Evolutionary conservation across 202 grass and related monocot species (phyloP).

Genomic region (Dendrocalamus latiflorus): DNA sequence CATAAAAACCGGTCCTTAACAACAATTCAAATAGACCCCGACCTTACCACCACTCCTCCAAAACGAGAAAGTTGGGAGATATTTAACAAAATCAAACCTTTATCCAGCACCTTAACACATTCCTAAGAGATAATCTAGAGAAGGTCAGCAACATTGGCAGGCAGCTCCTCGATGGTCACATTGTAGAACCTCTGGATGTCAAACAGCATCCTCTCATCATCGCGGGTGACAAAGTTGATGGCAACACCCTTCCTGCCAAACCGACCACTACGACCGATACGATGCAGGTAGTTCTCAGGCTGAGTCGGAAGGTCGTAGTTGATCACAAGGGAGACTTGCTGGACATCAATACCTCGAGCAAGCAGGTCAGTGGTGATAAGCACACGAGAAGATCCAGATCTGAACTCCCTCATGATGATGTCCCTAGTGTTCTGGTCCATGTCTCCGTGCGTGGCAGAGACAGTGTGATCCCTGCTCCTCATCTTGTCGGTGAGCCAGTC

Average conservation of each 20-base stretch:
- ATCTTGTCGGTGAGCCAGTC: conserved; percentile 73
- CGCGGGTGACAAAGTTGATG: conserved; percentile 63
- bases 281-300: conserved; percentile 68
- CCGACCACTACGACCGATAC: conserved; percentile 63
- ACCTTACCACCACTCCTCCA: conserved; percentile 37
- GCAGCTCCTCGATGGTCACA: conserved; percentile 56
- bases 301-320: conserved; percentile 82
- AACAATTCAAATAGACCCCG: conserved; percentile 33
- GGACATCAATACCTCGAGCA: conserved; percentile 64
- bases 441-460: conserved; percentile 53
- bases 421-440: conserved; percentile 76
- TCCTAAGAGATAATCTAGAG: conserved; percentile 48
- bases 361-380: conserved; percentile 63
- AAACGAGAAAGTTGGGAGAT: conserved; percentile 35
- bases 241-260: conserved; percentile 72
- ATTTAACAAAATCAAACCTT: conserved; percentile 40
- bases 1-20: conserved; percentile 16
- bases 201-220: conserved; percentile 53
- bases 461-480: conserved; percentile 61
- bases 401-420: conserved; percentile 73
- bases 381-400: conserved; percentile 60
- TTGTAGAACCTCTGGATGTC: conserved; percentile 78
- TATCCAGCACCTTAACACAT: conserved; percentile 35
- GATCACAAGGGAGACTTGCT: conserved; percentile 81
- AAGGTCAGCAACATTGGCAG: conserved; percentile 58